Conservation (phyloP, 805 yeast genomes). For the Millerozyma acaciae region DNA sequence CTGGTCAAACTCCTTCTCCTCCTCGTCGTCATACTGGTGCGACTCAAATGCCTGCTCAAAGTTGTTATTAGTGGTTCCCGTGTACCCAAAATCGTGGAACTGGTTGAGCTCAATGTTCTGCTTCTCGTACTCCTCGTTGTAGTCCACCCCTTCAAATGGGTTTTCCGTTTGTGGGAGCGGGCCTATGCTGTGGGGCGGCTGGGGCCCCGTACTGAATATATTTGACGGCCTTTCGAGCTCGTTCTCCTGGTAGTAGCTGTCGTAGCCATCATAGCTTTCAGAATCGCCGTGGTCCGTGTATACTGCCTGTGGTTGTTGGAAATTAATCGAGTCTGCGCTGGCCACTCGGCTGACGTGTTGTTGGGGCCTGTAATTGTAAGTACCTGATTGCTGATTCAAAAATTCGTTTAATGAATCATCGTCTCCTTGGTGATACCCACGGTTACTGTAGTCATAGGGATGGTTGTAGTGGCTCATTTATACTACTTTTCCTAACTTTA, state of each 20-base stretch:
- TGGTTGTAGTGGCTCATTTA: slow-evolving; percentile 1
- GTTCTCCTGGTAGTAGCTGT: slow-evolving; percentile 19
- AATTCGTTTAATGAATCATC: slow-evolving; percentile 6
- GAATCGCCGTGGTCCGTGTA: slow-evolving; percentile 12
- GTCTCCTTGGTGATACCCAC: slow-evolving; percentile 1
- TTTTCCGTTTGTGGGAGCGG: slow-evolving; percentile 13
- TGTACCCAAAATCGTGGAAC: slow-evolving; percentile 17
- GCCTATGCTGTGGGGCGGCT: slow-evolving; percentile 12
- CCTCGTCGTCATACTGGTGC: slow-evolving; percentile 36
- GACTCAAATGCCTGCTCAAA: slow-evolving; percentile 42
- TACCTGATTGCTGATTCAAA: slow-evolving; percentile 15
- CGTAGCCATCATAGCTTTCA: slow-evolving; percentile 18
- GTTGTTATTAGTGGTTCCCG: slow-evolving; percentile 7
- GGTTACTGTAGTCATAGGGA: not conserved
- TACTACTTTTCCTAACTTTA: too few species aligned
- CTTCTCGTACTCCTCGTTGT: slow-evolving; percentile 5
- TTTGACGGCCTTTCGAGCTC: slow-evolving; percentile 20
- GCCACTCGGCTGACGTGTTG: slow-evolving; percentile 6
- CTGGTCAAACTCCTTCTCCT: slow-evolving; percentile 37
- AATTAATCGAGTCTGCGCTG: slow-evolving; percentile 20
- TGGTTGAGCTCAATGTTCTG: slow-evolving; percentile 20
- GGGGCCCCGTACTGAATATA: slow-evolving; percentile 18
- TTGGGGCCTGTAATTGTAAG: slow-evolving; percentile 12
- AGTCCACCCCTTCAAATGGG: slow-evolving; percentile 11
- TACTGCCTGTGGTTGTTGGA: slow-evolving; percentile 26